Percentiles rank a stretch among this genome's conserved stretches.
These are phyloP conservation scores for Naganishia vaughanmartiniae DNA, from an alignment of 768 basidiomycete genomes.

Conservation along the genomic window DNA sequence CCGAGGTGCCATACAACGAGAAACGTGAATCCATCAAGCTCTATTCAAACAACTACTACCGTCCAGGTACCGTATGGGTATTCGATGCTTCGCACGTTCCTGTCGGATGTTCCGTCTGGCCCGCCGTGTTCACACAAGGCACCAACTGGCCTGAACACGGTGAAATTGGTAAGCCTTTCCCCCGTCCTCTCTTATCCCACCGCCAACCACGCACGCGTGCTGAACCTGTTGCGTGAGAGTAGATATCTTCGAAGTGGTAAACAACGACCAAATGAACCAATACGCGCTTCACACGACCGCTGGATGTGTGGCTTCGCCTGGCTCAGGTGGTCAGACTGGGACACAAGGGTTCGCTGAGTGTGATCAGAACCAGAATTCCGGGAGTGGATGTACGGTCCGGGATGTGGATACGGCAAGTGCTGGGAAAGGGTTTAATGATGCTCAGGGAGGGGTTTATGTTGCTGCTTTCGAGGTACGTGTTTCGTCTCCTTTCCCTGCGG, in stretches of 20 bases:
- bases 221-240: slow-evolving; percentile 59
- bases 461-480: slow-evolving; percentile 68
- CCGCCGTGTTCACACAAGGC: slow-evolving; percentile 49
- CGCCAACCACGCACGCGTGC: background rate
- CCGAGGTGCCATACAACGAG: slow-evolving; percentile 47
- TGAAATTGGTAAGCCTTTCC: slow-evolving; percentile 53
- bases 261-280: slow-evolving; percentile 64
- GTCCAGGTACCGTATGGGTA: slow-evolving; percentile 43
- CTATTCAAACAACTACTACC: slow-evolving; percentile 44
- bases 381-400: slow-evolving; percentile 65
- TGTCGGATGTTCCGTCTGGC: slow-evolving; percentile 28
- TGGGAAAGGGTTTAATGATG: slow-evolving; percentile 65
- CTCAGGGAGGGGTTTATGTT: slow-evolving; percentile 71
- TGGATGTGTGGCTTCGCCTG: slow-evolving; percentile 40
- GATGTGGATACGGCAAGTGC: slow-evolving; percentile 57
- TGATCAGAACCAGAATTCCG: slow-evolving; percentile 54
- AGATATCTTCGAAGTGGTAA: slow-evolving; percentile 80
- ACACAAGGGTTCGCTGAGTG: slow-evolving; percentile 53
- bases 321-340: slow-evolving; percentile 37
- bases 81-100: slow-evolving; percentile 29
- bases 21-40: slow-evolving; percentile 50
- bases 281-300: slow-evolving; percentile 71
- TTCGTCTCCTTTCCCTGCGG: slow-evolving; percentile 60
- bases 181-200: background rate
- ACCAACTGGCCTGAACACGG: slow-evolving; percentile 56